Base-by-base conservation (phyloP, 2,329 filamentous ascomycete species). In the Fusarium sp. region DNA sequence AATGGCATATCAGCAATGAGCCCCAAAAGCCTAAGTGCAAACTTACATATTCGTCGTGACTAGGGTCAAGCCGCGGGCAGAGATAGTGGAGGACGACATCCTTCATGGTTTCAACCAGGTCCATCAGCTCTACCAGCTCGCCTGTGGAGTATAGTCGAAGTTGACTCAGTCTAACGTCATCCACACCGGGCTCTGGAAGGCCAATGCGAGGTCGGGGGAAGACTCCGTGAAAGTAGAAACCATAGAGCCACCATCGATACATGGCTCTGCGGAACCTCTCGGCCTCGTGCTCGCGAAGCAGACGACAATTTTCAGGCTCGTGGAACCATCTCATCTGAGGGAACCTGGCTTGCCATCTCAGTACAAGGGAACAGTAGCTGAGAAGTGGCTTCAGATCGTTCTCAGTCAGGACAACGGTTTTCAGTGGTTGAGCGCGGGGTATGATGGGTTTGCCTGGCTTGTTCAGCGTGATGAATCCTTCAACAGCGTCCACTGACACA, bases 231-330 rank as follows among this genome's bases (percentile, higher is more conserved):
- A 89, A 89, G 68, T 87, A 85, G 39, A 84, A 83, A 12, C 86
- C 83, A 70, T 87, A 89, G 8, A 88, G 81, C 87, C 87, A 89
- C 87, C 87, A 90, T 38, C 83, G 80, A 57, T 87, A 88, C 36
- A 89, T 78, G 2, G 86, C 87, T 68, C 83, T 83, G 10, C 88
- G 84, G 57, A 89, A 82, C 54, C 87, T 84, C n/a, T 78, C 71
- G 34, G 81, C 81, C 74, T 90, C 88, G 32, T 82, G 78, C 0
- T 77, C 59, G 13, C 79, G 78, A 11, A 89, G 81, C 42, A 81
- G 82, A 22, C 88, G 84, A 45, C 85, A 84, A 54, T 85, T 79
- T 62, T 85, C 84, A 1, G 84, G 83, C 15, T 82, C 77, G 5
- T 85, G 81, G 70, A 87, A 85, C 85, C 85, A 87, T 61, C 83